phyloP scores from a whole-genome alignment of 140 eudicot species.

The Cichorium intybus region DNA sequence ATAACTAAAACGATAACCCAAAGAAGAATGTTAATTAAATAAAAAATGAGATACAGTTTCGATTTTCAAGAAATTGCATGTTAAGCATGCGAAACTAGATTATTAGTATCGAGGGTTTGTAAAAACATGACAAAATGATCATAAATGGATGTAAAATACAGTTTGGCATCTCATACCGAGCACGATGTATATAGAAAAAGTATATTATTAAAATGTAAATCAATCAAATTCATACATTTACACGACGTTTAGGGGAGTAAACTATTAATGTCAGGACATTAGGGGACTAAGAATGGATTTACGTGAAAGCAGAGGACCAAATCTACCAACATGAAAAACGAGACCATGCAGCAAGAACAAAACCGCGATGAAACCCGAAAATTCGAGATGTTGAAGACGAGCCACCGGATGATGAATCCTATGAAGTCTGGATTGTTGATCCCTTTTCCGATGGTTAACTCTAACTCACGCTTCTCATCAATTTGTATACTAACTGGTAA shows the following conservation, averaged over 20 bases:
- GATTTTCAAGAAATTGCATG: no score
- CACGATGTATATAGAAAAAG: not conserved
- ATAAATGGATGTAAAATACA: no score
- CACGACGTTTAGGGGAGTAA: not conserved
- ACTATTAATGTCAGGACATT: not conserved
- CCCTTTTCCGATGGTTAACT: not conserved
- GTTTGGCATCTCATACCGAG: no score
- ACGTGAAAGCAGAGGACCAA: conserved; percentile 13
- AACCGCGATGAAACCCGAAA: conserved; percentile 7
- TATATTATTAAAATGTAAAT: not conserved
- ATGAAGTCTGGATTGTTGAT: conserved; percentile 1
- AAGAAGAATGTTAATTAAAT: no score
- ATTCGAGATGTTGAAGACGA: conserved; percentile 7
- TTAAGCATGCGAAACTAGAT: no score
- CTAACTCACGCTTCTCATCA: not conserved
- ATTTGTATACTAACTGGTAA: conserved; percentile 9
- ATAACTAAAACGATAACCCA: no score
- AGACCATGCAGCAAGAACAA: conserved; percentile 30
- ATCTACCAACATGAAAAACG: conserved; percentile 2
- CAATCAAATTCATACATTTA: not conserved
- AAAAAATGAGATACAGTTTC: no score
- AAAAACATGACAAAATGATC: no score
- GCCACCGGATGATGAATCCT: conserved; percentile 9
- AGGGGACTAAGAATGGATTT: not conserved
- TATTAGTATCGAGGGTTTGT: no score